These are phyloP conservation scores for Hydnomerulius pinastri DNA, from an alignment of 768 basidiomycete species.

Conservation along the genomic window DNA sequence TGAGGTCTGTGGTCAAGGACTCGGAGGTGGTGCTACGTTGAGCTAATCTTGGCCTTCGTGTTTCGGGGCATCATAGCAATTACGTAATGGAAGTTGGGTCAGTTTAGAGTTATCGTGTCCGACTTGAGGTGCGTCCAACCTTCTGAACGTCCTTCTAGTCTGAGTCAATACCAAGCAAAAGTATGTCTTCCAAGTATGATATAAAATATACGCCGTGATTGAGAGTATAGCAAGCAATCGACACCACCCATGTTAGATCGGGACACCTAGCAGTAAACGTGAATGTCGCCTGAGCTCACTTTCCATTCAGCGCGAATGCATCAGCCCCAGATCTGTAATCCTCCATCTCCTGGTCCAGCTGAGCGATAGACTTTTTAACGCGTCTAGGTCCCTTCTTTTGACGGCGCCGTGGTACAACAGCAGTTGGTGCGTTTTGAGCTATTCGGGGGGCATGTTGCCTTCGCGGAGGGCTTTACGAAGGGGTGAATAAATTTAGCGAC, in stretches of 20 bases:
- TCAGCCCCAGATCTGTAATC: slow-evolving; percentile 58
- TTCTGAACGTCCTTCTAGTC: too few species aligned
- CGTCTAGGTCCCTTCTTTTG: slow-evolving; percentile 76
- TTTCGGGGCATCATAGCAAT: slow-evolving; percentile 5
- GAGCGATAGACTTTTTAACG: slow-evolving; percentile 63
- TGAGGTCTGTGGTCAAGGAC: too few species aligned
- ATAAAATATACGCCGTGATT: neutral
- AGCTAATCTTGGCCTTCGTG: neutral
- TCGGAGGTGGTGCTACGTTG: too few species aligned
- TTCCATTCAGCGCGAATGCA: slow-evolving; percentile 13
- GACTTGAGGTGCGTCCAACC: too few species aligned
- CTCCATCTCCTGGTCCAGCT: slow-evolving; percentile 82
- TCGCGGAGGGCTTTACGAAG: slow-evolving; percentile 18
- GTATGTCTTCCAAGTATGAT: neutral
- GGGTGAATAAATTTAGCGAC: slow-evolving; percentile 1
- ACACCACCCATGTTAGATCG: neutral
- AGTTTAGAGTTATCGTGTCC: too few species aligned
- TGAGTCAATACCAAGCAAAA: neutral
- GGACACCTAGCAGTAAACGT: neutral
- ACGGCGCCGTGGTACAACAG: slow-evolving; percentile 41
- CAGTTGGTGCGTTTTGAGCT: slow-evolving; percentile 22
- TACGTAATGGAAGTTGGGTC: slow-evolving; percentile 16
- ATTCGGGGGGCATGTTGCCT: slow-evolving; percentile 15
- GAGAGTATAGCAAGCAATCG: neutral
- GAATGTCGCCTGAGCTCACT: slow-evolving; percentile 3